Conservation (phyloP, 371 early-diverging fungal species). For the Basidiobolus meristosporus region DNA sequence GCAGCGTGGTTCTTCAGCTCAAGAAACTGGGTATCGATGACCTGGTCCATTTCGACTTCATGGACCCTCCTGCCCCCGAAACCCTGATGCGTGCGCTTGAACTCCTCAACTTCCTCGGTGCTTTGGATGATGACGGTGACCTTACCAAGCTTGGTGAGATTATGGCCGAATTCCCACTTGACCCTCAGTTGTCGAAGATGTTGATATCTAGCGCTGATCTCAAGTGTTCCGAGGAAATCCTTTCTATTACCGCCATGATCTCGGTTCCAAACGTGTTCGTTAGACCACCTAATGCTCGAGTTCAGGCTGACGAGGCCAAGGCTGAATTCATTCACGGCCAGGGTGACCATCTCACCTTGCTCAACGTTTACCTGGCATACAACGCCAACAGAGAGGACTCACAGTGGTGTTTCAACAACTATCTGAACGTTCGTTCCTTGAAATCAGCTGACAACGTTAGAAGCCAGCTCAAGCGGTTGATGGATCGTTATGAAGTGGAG, state of each 20-base stretch:
- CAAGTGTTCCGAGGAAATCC: conserved; percentile 78
- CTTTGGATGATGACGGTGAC: conserved; percentile 67
- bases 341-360: conserved; percentile 80
- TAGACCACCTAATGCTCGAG: conserved; percentile 72
- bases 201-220: conserved; percentile 69
- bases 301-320: conserved; percentile 82
- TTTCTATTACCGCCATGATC: conserved; percentile 83
- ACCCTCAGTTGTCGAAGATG: conserved; percentile 81
- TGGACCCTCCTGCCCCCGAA: conserved; percentile 72
- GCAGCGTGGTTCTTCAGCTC: conserved; percentile 71
- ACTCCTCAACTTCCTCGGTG: conserved; percentile 78
- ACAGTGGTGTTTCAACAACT: conserved; percentile 89
- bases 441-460: conserved; percentile 87
- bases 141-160: conserved; percentile 69
- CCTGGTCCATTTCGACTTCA: conserved; percentile 83
- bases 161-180: conserved; percentile 88
- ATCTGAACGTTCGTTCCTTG: conserved; percentile 65
- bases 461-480: conserved; percentile 65
- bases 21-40: conserved; percentile 86
- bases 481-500: conserved; percentile 53
- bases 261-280: conserved; percentile 81
- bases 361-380: conserved; percentile 89
- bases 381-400: conserved; percentile 33
- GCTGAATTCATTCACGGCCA: conserved; percentile 79
- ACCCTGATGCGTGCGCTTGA: conserved; percentile 69